Percentiles rank a stretch among this genome's conserved stretches.
These are phyloP conservation scores for Dothideomycetidae sp. DNA, from an alignment of 2,329 filamentous ascomycete species.

Conservation along the genomic window DNA sequence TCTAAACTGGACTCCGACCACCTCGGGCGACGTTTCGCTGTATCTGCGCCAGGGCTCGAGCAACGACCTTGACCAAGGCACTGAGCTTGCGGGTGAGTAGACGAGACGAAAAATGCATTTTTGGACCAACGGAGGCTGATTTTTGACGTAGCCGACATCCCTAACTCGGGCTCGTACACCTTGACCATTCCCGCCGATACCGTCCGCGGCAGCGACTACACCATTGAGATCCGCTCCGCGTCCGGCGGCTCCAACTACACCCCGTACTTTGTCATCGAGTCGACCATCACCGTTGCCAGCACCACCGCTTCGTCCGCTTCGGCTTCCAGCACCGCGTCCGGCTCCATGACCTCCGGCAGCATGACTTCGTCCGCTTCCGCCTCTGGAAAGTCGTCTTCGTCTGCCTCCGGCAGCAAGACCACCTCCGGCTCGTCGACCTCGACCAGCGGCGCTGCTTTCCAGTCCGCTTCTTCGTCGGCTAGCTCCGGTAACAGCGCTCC, in stretches of 20 bases:
- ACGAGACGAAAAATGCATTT: no score
- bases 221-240: slow-evolving; percentile 39
- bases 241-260: slow-evolving; percentile 38
- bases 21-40: slow-evolving; percentile 36
- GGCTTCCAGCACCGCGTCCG: slow-evolving; percentile 1
- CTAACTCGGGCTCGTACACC: slow-evolving; percentile 36
- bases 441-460: slow-evolving; percentile 34
- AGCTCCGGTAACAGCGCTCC: slow-evolving; percentile 9
- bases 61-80: slow-evolving; percentile 27
- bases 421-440: slow-evolving; percentile 54
- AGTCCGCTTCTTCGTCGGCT: slow-evolving; percentile 3
- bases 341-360: slow-evolving; percentile 2
- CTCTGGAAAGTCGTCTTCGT: slow-evolving; percentile 32
- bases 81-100: slow-evolving; percentile 20
- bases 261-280: slow-evolving; percentile 36
- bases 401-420: slow-evolving; percentile 64
- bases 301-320: slow-evolving; percentile 3
- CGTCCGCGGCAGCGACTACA: slow-evolving; percentile 34
- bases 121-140: slow-evolving; percentile 5
- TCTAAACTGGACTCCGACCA: slow-evolving; percentile 37
- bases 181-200: slow-evolving; percentile 32
- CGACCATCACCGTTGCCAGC: slow-evolving; percentile 26
- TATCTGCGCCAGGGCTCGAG: slow-evolving; percentile 30
- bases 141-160: slow-evolving; percentile 28
- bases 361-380: slow-evolving; percentile 2